Evolutionary conservation across 306 rosid genomes (phyloP), one percentile per base, ranked within the genome.

Genomic region (Sphenostylis stenocarpa): DNA sequence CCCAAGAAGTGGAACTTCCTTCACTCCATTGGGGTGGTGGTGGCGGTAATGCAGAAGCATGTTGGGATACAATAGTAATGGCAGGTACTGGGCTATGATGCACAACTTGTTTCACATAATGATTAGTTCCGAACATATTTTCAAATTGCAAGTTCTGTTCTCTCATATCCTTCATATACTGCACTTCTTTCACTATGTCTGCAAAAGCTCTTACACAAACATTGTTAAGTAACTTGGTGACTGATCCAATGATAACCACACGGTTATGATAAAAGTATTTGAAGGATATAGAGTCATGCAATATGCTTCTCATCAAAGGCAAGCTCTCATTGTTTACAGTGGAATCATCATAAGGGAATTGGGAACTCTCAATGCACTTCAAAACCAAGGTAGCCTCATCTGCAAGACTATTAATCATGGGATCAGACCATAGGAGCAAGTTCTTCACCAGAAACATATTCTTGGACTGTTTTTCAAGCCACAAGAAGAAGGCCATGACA

Each of bases 401-500:
- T 0, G 78, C 85, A 0, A 93, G 66, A 4, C 39, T 80, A 5
- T 28, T 36, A 0, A 93, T 65, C 4, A 75, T 53, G 0, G 12
- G 1, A 21, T 88, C 71, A 0, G 93, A 84, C 23, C 90, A 84
- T 0, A 38, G 38, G 9, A 83, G 64, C 7, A 89, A 19, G 36
- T 80, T 86, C 24, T 64, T 4, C 0, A 90, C 55, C 17, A 81
- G 14, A 41, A 56, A 70, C 16, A 20, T 61, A 24, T 85, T 73
- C 3, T 48, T 55, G 4, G 60, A 70, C 0, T 17, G 29, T 0
- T 63, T 77, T 31, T 93, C 98, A 0, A 89, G 72, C 95, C 97
- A 93, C 61, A 93, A 28, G 81, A 92, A 73, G 16, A 93, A 76
- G 2, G 88, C 89, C 91, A 91, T 87, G 17, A 91, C 76, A 1